Conservation (phyloP, 495 filamentous ascomycete species). For the Hamigera avellanea region DNA sequence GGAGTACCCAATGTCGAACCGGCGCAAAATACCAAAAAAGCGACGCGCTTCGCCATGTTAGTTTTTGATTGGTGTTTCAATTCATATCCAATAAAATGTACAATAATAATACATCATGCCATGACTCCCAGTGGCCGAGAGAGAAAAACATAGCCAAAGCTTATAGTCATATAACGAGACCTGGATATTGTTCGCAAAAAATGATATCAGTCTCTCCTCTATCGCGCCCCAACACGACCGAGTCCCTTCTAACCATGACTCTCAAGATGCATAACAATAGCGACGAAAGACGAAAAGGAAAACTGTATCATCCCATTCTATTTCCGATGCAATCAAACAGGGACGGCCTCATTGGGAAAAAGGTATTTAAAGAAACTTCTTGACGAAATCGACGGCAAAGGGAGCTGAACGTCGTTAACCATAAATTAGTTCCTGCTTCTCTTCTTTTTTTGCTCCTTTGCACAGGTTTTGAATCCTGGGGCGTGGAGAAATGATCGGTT, state of each 20-base stretch:
- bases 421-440: not conserved
- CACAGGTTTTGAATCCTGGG: too few species aligned
- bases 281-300: not conserved
- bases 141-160: too few species aligned
- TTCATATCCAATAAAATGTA: conserved; percentile 18
- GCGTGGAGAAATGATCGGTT: conserved; percentile 2
- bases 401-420: conserved; percentile 52
- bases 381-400: conserved; percentile 68
- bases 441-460: not conserved
- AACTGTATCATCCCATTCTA: not conserved
- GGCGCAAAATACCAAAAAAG: too few species aligned
- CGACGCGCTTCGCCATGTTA: too few species aligned
- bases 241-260: not conserved
- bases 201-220: too few species aligned
- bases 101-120: conserved; percentile 26
- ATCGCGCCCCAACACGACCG: too few species aligned
- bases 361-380: conserved; percentile 53
- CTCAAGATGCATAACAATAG: not conserved
- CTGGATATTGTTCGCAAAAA: too few species aligned
- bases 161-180: too few species aligned
- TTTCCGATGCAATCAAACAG: conserved; percentile 1
- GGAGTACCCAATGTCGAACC: too few species aligned
- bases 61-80: too few species aligned
- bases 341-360: not conserved
- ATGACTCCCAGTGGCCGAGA: conserved; percentile 1